Base-by-base conservation (phyloP, 1,284 basidiomycete species). In the Trichosporon sp. region DNA sequence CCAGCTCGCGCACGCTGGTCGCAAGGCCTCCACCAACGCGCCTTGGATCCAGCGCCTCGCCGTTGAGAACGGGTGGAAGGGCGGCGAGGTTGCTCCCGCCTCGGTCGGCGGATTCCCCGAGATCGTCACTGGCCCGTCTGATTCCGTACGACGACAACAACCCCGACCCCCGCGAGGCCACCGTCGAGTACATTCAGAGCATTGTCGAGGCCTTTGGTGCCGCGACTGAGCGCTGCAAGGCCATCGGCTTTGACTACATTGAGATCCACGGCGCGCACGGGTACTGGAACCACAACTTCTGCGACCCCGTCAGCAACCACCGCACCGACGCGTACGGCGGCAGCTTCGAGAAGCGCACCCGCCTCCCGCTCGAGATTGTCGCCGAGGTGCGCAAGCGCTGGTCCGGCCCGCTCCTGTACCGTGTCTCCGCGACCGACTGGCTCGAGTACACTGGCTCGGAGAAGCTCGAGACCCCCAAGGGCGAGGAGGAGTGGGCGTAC, bases 1-100 rank as follows among this genome's bases (percentile, higher is more conserved):
- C 66, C 93, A 96, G 81, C 87, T 96, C 14, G 89, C 88, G 0
- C 93, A 93, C 80, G 91, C 91, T 0, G 91, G 92, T 0, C 85
- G 91, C 46, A 92, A 93, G 80, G 90, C 90, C 0, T 89, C 88
- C 12, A 89, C 87, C 0, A 84, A 87, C 66, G 87, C 89, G 1
- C 88, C 89, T 2, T 91, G 89, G 89, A 85, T 90, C 7, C 66
- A 75, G 64, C 73, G 76, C 46, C 70, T 76, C 16, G 76, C 78
- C 19, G 59, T 76, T 5, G 76, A 82, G 16, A 70, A 76, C 48
- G 82, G 85, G 7, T 78, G 84, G 73, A 76, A 74, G 26, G 78
- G 77, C 31, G 78, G 76, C 73, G 76, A 77, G 68, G 80, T 83
- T n/a, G 85, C 72, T 71, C 72, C 74, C 32, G 78, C 86, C 72